Conservation (phyloP, 2,329 filamentous ascomycete genomes). For the Chaetomiaceae sp. region DNA sequence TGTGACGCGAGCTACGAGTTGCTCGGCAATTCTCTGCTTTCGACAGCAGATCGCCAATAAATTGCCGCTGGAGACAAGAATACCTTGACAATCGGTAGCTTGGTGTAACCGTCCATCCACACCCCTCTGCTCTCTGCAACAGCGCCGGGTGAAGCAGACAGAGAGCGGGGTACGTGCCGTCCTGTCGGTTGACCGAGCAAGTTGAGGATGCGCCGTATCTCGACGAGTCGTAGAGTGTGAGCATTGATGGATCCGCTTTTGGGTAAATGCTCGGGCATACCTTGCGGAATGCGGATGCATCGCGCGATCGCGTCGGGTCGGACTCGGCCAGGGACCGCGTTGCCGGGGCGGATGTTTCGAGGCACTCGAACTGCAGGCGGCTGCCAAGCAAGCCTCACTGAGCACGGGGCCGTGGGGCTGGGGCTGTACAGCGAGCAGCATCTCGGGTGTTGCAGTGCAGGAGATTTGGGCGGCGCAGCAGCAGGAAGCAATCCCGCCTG, state of each 20-base stretch:
- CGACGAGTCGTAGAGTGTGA: constrained; percentile 11
- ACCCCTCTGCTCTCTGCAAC: background rate
- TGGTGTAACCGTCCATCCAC: constrained; percentile 2
- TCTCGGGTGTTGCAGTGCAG: constrained; percentile 1
- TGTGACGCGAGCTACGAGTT: background rate
- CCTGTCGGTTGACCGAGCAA: background rate
- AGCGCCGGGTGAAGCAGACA: background rate
- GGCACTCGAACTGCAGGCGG: background rate
- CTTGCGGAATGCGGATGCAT: background rate
- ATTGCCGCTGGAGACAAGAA: background rate
- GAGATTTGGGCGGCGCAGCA: constrained; percentile 12
- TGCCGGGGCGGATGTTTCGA: no score
- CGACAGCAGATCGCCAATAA: background rate
- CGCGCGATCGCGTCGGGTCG: background rate
- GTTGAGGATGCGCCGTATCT: constrained; percentile 6
- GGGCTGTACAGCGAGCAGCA: constrained; percentile 5
- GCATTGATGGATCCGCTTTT: background rate
- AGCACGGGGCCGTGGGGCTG: constrained; percentile 2
- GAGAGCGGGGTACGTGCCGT: constrained; percentile 4
- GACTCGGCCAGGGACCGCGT: no score
- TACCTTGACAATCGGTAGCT: background rate
- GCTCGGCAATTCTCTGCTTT: background rate
- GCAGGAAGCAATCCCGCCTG: constrained; percentile 14
- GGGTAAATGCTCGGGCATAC: background rate
- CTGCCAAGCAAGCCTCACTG: constrained; percentile 1